Base-by-base conservation (phyloP, 495 filamentous ascomycete species). In the Xylaria scruposa region DNA sequence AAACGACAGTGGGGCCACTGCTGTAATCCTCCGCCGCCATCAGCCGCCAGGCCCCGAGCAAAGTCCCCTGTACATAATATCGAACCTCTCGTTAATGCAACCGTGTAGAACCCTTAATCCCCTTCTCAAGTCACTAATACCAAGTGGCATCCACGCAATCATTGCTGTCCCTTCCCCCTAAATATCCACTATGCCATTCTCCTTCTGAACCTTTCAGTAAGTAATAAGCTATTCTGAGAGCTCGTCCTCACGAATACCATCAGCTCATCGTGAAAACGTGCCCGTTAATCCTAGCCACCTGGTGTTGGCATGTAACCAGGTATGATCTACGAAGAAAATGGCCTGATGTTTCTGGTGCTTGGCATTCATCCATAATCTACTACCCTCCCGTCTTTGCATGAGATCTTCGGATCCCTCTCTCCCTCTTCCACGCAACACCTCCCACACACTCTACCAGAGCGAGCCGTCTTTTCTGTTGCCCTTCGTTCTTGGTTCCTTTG, bases 251-350 rank as follows among this genome's bases (percentile, higher is more conserved):
- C 61, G 70, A 73, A 64, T 78, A 77, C 71, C 74, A 72, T 73
- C 63, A 68, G 70, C 70, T 75, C 74, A 71, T 74, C 69, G 60
- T 51, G 62, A 54, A 62, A 76, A 59, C 64, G 53, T 61, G 67
- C 70, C 62, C 63, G 56, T 69, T 74, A 73, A 73, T 72, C 68
- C 77, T 76, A 79, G 77, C 78, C 74, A 81, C 79, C 75, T 74
- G 73, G 78, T 81, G 82, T 81, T 80, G 83, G 84, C 82, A 83
- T 82, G 81, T 83, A 82, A 80, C 79, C 80, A 85, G 85, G 85
- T 87, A 87, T 83, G 85, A 85, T 83, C 81, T 78, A 74, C 83
- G 56, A 68, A 67, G 58, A 79, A 72, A 72, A 82, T 83, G 80
- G 75, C 76, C 79, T 76, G 78, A 83, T 81, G 79, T 83, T 83